Conservation (phyloP, 371 early-diverging fungal species). For the Rhizopus arrhizus region DNA sequence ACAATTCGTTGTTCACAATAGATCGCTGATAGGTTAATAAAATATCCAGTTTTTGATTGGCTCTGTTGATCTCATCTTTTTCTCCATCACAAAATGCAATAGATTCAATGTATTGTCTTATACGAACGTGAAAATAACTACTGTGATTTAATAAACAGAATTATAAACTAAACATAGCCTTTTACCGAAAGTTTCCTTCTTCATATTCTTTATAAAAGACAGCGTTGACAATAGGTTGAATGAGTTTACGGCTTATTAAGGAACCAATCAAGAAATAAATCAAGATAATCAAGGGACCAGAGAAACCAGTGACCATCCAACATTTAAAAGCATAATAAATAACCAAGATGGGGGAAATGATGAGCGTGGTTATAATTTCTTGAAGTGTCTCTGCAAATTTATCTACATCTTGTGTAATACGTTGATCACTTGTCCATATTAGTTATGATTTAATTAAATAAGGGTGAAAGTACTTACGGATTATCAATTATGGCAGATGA, state of each 20-base stretch:
- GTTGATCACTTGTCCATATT: constrained; percentile 72
- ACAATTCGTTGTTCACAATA: constrained; percentile 65
- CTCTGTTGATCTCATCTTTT: constrained; percentile 55
- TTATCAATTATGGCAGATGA: constrained; percentile 61
- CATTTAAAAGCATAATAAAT: constrained; percentile 77
- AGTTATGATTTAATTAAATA: constrained; percentile 1
- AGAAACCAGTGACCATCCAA: constrained; percentile 68
- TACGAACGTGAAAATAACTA: constrained; percentile 73
- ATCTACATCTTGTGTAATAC: constrained; percentile 89
- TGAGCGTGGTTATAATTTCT: constrained; percentile 64
- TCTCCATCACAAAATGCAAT: constrained; percentile 83
- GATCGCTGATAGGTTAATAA: constrained; percentile 59
- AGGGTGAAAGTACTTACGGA: constrained; percentile 53
- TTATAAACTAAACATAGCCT: too few species aligned
- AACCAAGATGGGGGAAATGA: constrained; percentile 78
- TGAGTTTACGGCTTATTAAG: constrained; percentile 57
- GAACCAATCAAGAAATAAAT: constrained; percentile 74
- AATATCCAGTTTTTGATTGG: constrained; percentile 54
- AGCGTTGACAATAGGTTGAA: constrained; percentile 75
- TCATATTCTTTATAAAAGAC: constrained; percentile 75
- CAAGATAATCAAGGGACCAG: constrained; percentile 73
- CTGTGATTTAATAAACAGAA: too few species aligned
- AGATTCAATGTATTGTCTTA: constrained; percentile 75
- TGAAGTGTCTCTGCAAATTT: constrained; percentile 68
- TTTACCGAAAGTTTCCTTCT: constrained; percentile 78